Base-by-base conservation (phyloP, 768 basidiomycete genomes). In the Mycena kentingensis region DNA sequence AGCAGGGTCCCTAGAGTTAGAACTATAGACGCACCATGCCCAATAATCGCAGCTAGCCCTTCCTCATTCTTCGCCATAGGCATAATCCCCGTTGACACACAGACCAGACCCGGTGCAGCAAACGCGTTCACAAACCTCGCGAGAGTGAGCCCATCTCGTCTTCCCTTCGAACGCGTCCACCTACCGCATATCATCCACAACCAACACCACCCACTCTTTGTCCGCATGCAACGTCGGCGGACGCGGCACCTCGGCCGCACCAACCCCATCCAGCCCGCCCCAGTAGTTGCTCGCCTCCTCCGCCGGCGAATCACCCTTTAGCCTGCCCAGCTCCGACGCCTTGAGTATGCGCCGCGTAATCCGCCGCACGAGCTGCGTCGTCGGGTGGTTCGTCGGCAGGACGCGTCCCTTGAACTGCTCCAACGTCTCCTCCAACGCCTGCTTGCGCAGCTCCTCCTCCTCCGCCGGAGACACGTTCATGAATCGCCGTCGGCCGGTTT, bases 401-500 rank as follows among this genome's bases (percentile, higher is more conserved):
- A 87, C 77, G 44, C 72, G 69, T 19, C 72, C 69, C 26, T 72
- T 63, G 55, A 81, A 84, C 60, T 92, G 73, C 0, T 71, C 47
- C 0, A 84, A 65, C 0, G 85, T 73, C 48, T 84, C 66, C 31
- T 74, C 58, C 58, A 70, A 66, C 34, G 58, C 42, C 2, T 67
- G 35, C 41, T 80, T 69, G 16, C 73, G 78, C 13, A 87, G 65
- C 77, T 82, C 41, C 15, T 52, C 51, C 21, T 60, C 58, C 36
- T 49, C 24, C 31, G 42, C 19, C 29, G 38, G 26, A 2, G 58
- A 55, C 1, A 60, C 43, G 1, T 36, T 87, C 82, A 98, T 96
- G 66, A 95, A 97, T 19, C 95, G 71, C 81, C 87, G 87, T 50
- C 95, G 73, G 0, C 93, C 92, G 0, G 92, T 95, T 65, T 94